phyloP scores from a whole-genome alignment of 352 stramenopile genomes.

The Lagenidium sp. region DNA sequence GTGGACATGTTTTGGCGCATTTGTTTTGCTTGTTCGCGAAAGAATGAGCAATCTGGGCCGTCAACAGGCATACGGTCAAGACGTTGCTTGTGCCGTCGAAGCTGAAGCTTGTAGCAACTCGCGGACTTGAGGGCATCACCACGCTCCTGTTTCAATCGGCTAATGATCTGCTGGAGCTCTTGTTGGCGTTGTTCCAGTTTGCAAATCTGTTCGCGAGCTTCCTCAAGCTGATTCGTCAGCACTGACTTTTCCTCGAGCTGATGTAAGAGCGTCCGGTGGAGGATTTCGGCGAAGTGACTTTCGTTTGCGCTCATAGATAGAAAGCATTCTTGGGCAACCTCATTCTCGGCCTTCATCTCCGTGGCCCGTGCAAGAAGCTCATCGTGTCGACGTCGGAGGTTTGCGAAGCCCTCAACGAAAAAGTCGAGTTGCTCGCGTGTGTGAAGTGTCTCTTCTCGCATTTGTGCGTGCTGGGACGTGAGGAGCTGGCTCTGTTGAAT shows the following conservation, averaged over 20 bases:
- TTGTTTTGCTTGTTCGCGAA: conserved; percentile 27
- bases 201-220: conserved; percentile 16
- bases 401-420: conserved; percentile 70
- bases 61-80: conserved; percentile 19
- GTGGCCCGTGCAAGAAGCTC: conserved; percentile 41
- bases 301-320: conserved; percentile 50
- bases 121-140: conserved; percentile 49
- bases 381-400: conserved; percentile 55
- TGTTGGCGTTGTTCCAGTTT: conserved; percentile 24
- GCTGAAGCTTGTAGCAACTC: conserved; percentile 42
- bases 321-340: conserved; percentile 46
- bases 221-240: conserved; percentile 16
- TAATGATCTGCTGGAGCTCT: conserved; percentile 27
- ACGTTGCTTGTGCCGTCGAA: conserved; percentile 35
- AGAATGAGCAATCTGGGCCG: conserved; percentile 25
- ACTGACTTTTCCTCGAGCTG: conserved; percentile 28
- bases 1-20: conserved; percentile 28
- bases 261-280: conserved; percentile 31
- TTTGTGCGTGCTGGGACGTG: conserved; percentile 35
- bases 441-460: conserved; percentile 53
- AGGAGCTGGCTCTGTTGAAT: conserved; percentile 40
- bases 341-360: conserved; percentile 48
- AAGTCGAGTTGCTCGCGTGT: conserved; percentile 62
- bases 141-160: conserved; percentile 33
- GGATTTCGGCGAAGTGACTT: conserved; percentile 38